Percentiles rank a stretch among this genome's conserved stretches.
Evolutionary conservation across 495 filamentous ascomycete genomes (phyloP).

Genomic region (Friedmanniomyces simplex): DNA sequence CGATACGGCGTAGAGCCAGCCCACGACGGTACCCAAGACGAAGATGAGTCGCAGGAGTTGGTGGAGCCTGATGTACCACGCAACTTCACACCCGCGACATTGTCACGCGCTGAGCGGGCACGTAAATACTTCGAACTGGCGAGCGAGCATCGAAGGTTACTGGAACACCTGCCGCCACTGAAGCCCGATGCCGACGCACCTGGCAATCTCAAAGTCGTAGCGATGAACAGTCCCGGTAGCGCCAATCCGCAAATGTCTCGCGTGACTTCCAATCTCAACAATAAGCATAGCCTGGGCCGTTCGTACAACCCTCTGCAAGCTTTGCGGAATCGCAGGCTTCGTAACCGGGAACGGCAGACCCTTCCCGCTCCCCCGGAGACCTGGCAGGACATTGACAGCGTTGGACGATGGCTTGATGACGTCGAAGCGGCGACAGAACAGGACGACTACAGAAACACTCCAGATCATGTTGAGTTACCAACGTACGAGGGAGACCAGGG

Average conservation of each 20-base stretch:
- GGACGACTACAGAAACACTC: slow-evolving; percentile 34
- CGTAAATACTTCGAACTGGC: slow-evolving; percentile 68
- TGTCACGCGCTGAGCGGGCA: slow-evolving; percentile 68
- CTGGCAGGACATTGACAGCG: slow-evolving; percentile 59
- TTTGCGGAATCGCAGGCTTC: slow-evolving; percentile 71
- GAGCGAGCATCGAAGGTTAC: slow-evolving; percentile 65
- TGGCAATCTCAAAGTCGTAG: slow-evolving; percentile 24
- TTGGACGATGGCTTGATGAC: slow-evolving; percentile 63
- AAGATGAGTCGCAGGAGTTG: background rate
- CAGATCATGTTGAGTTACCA: slow-evolving; percentile 41
- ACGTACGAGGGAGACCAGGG: slow-evolving; percentile 38
- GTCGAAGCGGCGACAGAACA: slow-evolving; percentile 43
- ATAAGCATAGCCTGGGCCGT: slow-evolving; percentile 40
- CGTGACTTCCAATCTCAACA: slow-evolving; percentile 17
- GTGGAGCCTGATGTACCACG: background rate
- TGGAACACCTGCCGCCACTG: slow-evolving; percentile 64
- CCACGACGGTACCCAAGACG: background rate
- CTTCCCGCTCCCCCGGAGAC: slow-evolving; percentile 64
- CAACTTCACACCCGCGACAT: slow-evolving; percentile 49
- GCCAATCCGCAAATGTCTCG: slow-evolving; percentile 23
- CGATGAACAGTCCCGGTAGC: slow-evolving; percentile 26
- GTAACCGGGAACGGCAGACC: slow-evolving; percentile 57
- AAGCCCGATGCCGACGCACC: slow-evolving; percentile 37
- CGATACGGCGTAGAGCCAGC: background rate
- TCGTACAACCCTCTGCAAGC: slow-evolving; percentile 79